Evolutionary conservation across 257 asterid species (phyloP), one percentile per base, ranked within the genome.

Genomic region (Cynanchum wilfordii): DNA sequence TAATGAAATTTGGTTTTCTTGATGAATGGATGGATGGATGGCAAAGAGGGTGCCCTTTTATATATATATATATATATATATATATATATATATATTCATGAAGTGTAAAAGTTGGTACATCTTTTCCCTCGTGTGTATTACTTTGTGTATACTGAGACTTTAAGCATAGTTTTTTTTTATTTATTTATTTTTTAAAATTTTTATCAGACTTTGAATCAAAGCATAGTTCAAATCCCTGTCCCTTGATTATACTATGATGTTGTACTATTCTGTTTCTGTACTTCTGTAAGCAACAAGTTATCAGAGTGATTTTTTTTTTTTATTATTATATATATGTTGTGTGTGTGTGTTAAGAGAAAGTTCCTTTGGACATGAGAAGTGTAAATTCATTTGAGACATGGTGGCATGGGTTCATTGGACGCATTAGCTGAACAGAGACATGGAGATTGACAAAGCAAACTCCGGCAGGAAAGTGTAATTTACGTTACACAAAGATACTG

Each of bases 121-220:
- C 64, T 66, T 81, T 20, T 57, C 45, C 3, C 4, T 33, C n/a
- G 38, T 33, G 3, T 71, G 60, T 71, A 64, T 57, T 29, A 27
- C 19, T 56, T 64, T 33, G 38, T 33, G 76, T 33, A 83, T 74
- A 73, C 84, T 65, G 89, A 84, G 73, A 74, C 92, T 89, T 89
- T 25, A 87, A 85, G 96, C 75, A 73, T 82, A 65, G 79, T 85
- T 79, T 73, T 79, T 75, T 78, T 73, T 78, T 75, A 78, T 73
- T 30, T 30, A 1, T 30, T 30, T 2, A 30, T 30, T 30, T 30
- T 30, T 30, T 2, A 30, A 30, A 30, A 33, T 33, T 2, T 33
- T 2, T 33, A 65, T 75, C 66, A 75, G 74, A 69, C 89, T 85
- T 87, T 77, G 52, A 78, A 80, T 75, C 69, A 57, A 87, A 82